Percentiles rank a stretch among this genome's conserved stretches.
Conservation (phyloP, 2,329 filamentous ascomycete species). For the Gnomoniopsis sp. region DNA sequence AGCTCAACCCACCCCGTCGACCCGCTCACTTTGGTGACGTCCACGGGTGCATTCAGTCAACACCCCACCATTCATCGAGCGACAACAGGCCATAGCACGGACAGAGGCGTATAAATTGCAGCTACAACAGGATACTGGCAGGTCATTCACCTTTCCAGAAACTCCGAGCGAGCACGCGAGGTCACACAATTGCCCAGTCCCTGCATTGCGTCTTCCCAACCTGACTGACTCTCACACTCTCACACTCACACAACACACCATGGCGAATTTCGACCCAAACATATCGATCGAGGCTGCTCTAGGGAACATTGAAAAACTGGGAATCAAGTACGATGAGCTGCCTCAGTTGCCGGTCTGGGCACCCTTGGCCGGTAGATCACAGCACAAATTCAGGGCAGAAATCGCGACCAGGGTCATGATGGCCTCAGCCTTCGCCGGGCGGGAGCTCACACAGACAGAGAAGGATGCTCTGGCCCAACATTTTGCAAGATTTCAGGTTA, state of each 20-base stretch:
- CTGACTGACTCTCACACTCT: background rate
- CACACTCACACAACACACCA: too few species aligned
- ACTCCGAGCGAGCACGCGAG: background rate
- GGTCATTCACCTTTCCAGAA: background rate
- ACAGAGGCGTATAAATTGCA: too few species aligned
- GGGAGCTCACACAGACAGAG: slow-evolving; percentile 25
- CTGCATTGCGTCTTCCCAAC: background rate
- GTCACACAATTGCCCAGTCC: background rate
- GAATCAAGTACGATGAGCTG: slow-evolving; percentile 15
- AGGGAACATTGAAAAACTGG: slow-evolving; percentile 13
- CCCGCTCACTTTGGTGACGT: slow-evolving; percentile 16
- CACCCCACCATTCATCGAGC: background rate
- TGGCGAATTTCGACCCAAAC: background rate
- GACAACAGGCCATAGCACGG: too few species aligned
- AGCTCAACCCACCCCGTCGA: background rate
- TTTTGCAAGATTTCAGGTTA: slow-evolving; percentile 25
- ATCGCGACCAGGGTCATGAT: slow-evolving; percentile 13
- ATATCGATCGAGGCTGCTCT: background rate
- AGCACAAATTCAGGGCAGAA: background rate
- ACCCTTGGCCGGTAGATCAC: background rate
- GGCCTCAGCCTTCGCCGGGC: background rate
- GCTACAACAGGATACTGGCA: background rate
- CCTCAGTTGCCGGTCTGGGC: slow-evolving; percentile 12
- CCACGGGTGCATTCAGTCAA: background rate
- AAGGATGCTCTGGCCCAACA: slow-evolving; percentile 25